Evolutionary conservation across 164 flowering plant species (phyloP).

Genomic region (Sextonia rubra): DNA sequence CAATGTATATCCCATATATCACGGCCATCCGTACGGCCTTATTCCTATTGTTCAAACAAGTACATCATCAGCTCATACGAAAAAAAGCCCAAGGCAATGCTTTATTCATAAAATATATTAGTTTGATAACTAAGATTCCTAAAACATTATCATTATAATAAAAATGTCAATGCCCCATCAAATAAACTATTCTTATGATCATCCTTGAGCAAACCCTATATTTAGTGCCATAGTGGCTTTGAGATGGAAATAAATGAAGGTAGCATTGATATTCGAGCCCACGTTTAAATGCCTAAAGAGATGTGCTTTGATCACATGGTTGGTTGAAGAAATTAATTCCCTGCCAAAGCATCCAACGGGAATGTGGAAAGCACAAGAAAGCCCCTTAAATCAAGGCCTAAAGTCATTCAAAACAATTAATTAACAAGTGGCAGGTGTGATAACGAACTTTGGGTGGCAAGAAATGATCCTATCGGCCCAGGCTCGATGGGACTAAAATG

Average conservation of each 20-base stretch:
- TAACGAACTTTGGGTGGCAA: background rate
- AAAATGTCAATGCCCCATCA: background rate
- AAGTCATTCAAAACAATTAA: background rate
- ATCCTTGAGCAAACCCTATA: background rate
- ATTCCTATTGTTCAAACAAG: background rate
- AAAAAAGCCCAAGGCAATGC: background rate
- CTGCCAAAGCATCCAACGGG: background rate
- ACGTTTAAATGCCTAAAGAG: background rate
- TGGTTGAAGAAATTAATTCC: background rate
- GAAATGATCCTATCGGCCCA: too few relatives aligned
- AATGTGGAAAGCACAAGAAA: background rate
- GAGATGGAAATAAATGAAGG: background rate
- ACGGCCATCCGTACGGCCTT: background rate
- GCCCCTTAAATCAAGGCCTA: background rate
- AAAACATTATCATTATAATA: background rate
- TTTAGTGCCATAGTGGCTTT: background rate
- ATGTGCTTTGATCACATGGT: background rate
- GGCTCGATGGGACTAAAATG: too few relatives aligned
- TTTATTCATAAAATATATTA: too few relatives aligned
- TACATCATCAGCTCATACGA: background rate
- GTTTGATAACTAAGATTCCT: background rate
- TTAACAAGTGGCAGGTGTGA: background rate
- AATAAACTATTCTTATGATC: too few relatives aligned
- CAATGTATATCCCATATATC: background rate
- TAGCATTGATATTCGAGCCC: constrained; percentile 1